Base-by-base conservation (phyloP, 2,329 filamentous ascomycete genomes). In the Penicillium sumatraense region DNA sequence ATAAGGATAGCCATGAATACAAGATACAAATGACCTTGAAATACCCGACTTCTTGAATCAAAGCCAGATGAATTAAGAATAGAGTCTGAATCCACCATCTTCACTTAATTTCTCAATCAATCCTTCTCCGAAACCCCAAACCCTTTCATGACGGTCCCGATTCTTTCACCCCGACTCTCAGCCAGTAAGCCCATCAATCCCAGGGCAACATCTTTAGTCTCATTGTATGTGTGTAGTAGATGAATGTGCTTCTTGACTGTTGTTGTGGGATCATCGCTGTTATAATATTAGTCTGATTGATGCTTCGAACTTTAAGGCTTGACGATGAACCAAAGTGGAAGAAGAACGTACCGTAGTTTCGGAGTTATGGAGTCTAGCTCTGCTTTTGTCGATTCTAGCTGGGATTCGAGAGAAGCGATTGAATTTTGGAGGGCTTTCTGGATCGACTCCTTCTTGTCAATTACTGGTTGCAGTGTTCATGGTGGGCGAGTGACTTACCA, bases 161-260 rank as follows among this genome's bases (percentile, higher is more conserved):
- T 78, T 53, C 83, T 76, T 41, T 84, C 78, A 8, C 85, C 86
- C 38, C 85, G 75, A 57, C 81, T 79, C 55, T 90, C 87, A 3
- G 88, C 87, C 68, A 90, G 84, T 63, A 90, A 72, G 0, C 86
- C 86, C 73, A 89, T 81, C 26, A 90, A 66, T 0, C 86, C 87
- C 65, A 86, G 82, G 0, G 83, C 87, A 7, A 88, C 77, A 69
- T 90, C 88, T 59, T 86, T 85, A 63, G 89, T 84, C 69, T 89
- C 87, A 64, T 90, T 90, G 73, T 90, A 90, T 54, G 83, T 77
- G 60, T 89, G 86, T 27, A 90, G 76, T 3, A 87, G 75, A 55
- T 79, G 80, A 65, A 90, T 90, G 68, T 90, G 87, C 27, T 76
- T 75, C 51, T 85, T 81, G 49, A 88, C 83, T 9, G 84, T 82